Evolutionary conservation across 1,284 basidiomycete genomes (phyloP), one percentile per base, ranked within the genome.

Genomic region (Rhizoctonia solani): DNA sequence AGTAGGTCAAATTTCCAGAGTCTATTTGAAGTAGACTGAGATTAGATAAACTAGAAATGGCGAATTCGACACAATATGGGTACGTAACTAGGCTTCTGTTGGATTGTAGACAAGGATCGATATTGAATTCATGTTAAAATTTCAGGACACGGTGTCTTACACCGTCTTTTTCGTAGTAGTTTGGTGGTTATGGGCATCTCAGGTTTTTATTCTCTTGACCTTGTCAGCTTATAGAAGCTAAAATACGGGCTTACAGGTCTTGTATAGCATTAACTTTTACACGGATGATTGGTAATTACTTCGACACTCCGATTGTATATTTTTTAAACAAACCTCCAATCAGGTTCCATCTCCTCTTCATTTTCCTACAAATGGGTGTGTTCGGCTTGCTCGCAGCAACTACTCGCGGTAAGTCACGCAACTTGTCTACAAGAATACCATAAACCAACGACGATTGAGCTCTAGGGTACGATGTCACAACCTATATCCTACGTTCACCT

Each of bases 401-500:
- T n/a, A 66, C 63, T 1, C 52, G 63, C 25, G 63, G 63, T 66
- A 46, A 23, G 44, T 13, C 11, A 13, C 29, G 5, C 3, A 47
- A 11, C 30, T n/a, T 23, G 9, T 27, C 8, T 21, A 34, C 14
- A 25, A 23, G n/a, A 29, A 39, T 13, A 6, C 13, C 19, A 19
- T 19, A 6, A 9, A 11, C 21, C n/a, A 23, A 6, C 21, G 1
- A 5, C n/a, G 23, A 23, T n/a, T 41, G 8, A 46, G 21, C n/a
- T n/a, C 11, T 37, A 66, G 63, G 52, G 21, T 54, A 54, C 42
- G 52, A 66, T 21, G 52, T 66, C 29, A 30, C 52, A 11, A 34
- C n/a, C 37, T 66, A 66, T 16, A 66, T 66, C 46, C 11, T 54
- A 16, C 50, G 50, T 30, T 66, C 63, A 44, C 63, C 63, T 21